Evolutionary conservation across 1,139 yeast species (phyloP), one percentile per base, ranked within the genome.

Genomic region (Debaryomyces sp.): DNA sequence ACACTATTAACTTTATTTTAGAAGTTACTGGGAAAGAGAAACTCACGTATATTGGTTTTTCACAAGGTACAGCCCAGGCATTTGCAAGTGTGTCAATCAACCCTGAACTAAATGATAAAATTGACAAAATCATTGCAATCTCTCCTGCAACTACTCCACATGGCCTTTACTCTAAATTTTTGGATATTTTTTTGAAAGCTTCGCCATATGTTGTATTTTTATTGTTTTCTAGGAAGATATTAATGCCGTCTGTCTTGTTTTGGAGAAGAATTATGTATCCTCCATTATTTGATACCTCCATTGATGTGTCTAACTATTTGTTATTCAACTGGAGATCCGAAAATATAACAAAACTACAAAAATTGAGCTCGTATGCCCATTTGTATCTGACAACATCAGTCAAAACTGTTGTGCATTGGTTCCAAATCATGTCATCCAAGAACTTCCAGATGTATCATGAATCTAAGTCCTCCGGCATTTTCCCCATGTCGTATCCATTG

Each of bases 101-200:
- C 62, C 80, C 89, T 5, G 78, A 78, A 18, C 73, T 92, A 54
- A 89, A 89, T 64, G 62, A 73, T 8, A 87, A 88, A 60, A 81
- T 92, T 45, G 83, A 83, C 29, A 78, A 82, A 54, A 81, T 92
- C 52, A 80, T 92, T 46, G 96, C 95, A 5, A 78, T 89, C 37
- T 89, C 97, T 0, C 98, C 98, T 0, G 98, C 98, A 1, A 88
- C 96, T 70, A 89, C 97, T 0, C 98, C 98, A 0, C 88, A 84
- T 45, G 95, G 96, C 1, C 73, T 92, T 22, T 84, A 86, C 53
- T 88, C 92, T 55, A 78, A 81, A 61, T 72, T 91, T 49, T 84
- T 89, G 32, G 96, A 90, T 62, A 78, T 91, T 0, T 73, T 92
- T 39, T 80, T 89, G 55, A 85, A 89, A 59, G 81, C 96, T 6